Percentiles rank a stretch among this genome's conserved stretches.
These are phyloP conservation scores for Aspergillus hancockii DNA, from an alignment of 495 filamentous ascomycete species.

Conservation along the genomic window DNA sequence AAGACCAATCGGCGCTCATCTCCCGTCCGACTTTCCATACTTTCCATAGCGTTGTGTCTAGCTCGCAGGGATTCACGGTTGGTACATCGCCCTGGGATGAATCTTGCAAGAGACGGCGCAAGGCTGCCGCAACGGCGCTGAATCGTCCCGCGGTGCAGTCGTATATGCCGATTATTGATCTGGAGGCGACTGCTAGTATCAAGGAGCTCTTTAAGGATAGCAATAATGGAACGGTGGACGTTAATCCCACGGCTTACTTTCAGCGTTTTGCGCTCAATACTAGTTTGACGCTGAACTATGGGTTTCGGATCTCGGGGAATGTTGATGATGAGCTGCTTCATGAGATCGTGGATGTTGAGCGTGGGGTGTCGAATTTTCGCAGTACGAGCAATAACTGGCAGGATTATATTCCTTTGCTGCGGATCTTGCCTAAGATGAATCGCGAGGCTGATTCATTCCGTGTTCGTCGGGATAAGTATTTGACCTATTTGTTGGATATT, in stretches of 20 bases:
- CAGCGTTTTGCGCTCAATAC: constrained; percentile 69
- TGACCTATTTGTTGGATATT: constrained; percentile 58
- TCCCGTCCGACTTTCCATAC: constrained; percentile 70
- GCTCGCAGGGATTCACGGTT: constrained; percentile 70
- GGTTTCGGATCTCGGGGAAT: constrained; percentile 60
- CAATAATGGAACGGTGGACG: constrained; percentile 54
- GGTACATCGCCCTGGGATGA: constrained; percentile 77
- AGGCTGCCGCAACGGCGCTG: constrained; percentile 69
- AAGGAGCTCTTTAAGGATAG: constrained; percentile 62
- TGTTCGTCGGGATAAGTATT: constrained; percentile 55
- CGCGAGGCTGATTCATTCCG: constrained; percentile 55
- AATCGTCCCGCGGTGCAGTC: constrained; percentile 66
- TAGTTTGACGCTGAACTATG: constrained; percentile 67
- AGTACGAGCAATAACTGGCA: constrained; percentile 71
- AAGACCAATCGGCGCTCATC: constrained; percentile 69
- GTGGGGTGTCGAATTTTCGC: constrained; percentile 63
- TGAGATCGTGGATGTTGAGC: constrained; percentile 65
- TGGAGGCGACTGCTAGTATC: constrained; percentile 65
- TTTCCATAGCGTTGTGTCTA: constrained; percentile 70
- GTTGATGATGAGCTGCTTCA: constrained; percentile 58
- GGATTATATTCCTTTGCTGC: constrained; percentile 66
- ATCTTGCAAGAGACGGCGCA: constrained; percentile 67
- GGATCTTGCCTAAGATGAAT: constrained; percentile 56
- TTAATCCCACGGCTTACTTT: constrained; percentile 67
- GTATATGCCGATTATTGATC: constrained; percentile 73